Percentiles rank a stretch among this genome's conserved stretches.
Conservation (phyloP, 306 rosid genomes). For the Quercus cerris region DNA sequence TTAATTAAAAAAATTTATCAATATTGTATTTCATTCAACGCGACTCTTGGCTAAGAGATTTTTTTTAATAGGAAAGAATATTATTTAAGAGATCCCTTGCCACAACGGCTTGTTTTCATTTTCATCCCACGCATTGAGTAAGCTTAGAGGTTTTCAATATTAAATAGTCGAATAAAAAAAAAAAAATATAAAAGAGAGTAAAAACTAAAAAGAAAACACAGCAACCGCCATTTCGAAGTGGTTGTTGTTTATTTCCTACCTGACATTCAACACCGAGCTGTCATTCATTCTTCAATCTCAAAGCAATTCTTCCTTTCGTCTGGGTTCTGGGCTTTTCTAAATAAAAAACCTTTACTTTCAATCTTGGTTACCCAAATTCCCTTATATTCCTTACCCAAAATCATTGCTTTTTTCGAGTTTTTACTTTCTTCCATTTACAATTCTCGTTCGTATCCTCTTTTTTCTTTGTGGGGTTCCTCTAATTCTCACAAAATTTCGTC, state of each 20-base stretch:
- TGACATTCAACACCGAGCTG: slow-evolving; percentile 32
- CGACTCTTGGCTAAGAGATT: too few relatives aligned
- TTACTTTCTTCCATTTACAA: neutral
- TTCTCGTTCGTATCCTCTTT: neutral
- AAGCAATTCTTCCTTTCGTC: neutral
- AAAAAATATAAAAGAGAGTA: neutral
- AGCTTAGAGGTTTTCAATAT: too few relatives aligned
- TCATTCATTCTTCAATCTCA: slow-evolving; percentile 28
- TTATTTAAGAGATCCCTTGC: too few relatives aligned
- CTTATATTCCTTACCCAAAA: neutral
- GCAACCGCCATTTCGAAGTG: slow-evolving; percentile 24
- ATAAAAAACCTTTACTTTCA: neutral
- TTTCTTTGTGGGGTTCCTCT: neutral
- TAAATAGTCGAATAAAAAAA: neutral
- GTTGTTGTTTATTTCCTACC: slow-evolving; percentile 16
- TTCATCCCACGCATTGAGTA: too few relatives aligned
- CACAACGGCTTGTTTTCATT: too few relatives aligned
- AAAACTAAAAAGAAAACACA: neutral
- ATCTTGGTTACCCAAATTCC: neutral
- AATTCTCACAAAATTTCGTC: neutral
- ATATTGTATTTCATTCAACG: too few relatives aligned
- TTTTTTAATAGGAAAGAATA: too few relatives aligned
- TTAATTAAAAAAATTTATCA: too few relatives aligned
- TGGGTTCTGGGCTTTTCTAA: neutral
- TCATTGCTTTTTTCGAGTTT: neutral